Percentiles rank a stretch among this genome's conserved stretches.
phyloP scores from a whole-genome alignment of 78 protist species.

The Dictyostelium capitatum region DNA sequence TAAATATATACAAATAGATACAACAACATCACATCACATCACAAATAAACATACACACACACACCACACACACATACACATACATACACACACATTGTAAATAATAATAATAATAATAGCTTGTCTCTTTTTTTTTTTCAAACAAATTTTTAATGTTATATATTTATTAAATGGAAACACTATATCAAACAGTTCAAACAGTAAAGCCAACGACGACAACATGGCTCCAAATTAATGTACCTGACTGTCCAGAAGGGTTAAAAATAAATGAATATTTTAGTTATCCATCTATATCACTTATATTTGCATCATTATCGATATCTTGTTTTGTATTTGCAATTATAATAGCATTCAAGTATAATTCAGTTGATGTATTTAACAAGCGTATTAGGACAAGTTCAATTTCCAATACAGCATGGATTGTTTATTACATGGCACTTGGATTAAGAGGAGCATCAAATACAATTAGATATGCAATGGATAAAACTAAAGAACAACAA shows the following conservation, averaged over 20 bases:
- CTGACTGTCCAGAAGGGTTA: slow-evolving; percentile 39
- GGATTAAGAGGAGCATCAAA: slow-evolving; percentile 72
- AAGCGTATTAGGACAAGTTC: slow-evolving; percentile 75
- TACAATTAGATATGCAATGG: slow-evolving; percentile 76
- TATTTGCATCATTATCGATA: slow-evolving; percentile 40
- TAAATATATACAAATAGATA: too few relatives aligned
- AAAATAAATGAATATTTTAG: slow-evolving; percentile 32
- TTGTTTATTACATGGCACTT: slow-evolving; percentile 64
- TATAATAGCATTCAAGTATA: slow-evolving; percentile 70
- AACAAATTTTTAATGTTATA: too few relatives aligned
- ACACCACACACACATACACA: too few relatives aligned
- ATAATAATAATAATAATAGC: too few relatives aligned
- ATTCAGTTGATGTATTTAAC: slow-evolving; percentile 63
- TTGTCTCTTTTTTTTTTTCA: too few relatives aligned
- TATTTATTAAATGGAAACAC: too few relatives aligned
- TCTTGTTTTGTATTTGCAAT: slow-evolving; percentile 49
- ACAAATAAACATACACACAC: too few relatives aligned
- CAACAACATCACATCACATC: too few relatives aligned
- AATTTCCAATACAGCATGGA: slow-evolving; percentile 78
- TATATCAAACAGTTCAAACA: too few relatives aligned
- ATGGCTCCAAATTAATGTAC: slow-evolving; percentile 37
- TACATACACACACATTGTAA: too few relatives aligned
- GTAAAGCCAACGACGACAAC: too few relatives aligned
- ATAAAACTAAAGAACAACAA: slow-evolving; percentile 25
- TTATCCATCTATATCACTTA: slow-evolving; percentile 56